Conservation (phyloP, 1,139 yeast genomes). For the Debaryomyces singareniensis region DNA sequence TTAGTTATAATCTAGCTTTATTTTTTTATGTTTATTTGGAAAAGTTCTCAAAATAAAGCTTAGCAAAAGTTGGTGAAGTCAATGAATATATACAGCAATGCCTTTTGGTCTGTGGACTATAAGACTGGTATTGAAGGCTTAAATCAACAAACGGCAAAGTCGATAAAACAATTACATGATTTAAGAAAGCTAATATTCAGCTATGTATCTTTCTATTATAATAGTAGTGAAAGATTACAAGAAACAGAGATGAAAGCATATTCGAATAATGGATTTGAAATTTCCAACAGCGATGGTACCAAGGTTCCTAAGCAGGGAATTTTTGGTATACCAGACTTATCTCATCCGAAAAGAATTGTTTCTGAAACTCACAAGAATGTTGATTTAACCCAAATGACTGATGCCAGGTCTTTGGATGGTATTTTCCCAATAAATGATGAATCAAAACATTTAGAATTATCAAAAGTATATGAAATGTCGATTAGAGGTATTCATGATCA, state of each 20-base stretch:
- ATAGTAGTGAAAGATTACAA: conserved; percentile 24
- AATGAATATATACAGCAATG: too few species aligned
- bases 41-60: too few species aligned
- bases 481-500: conserved; percentile 9
- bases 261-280: neutral
- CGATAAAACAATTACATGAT: conserved; percentile 38
- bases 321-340: neutral
- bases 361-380: neutral
- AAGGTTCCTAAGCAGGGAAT: neutral
- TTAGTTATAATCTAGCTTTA: neutral
- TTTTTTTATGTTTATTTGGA: neutral
- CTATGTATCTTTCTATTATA: conserved; percentile 32
- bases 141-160: conserved; percentile 23
- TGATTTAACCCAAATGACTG: neutral
- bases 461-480: neutral
- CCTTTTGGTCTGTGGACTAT: conserved; percentile 42
- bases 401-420: neutral
- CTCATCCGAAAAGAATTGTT: neutral
- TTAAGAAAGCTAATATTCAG: conserved; percentile 33
- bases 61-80: too few species aligned
- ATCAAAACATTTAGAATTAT: neutral
- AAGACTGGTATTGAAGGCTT: conserved; percentile 29
- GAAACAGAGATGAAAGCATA: neutral
- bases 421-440: neutral
- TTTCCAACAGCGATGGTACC: neutral